A percentile compares a stretch with the other conserved stretches of the same genome.
Conservation (phyloP, 257 asterid species). For the Capsicum pubescens region DNA sequence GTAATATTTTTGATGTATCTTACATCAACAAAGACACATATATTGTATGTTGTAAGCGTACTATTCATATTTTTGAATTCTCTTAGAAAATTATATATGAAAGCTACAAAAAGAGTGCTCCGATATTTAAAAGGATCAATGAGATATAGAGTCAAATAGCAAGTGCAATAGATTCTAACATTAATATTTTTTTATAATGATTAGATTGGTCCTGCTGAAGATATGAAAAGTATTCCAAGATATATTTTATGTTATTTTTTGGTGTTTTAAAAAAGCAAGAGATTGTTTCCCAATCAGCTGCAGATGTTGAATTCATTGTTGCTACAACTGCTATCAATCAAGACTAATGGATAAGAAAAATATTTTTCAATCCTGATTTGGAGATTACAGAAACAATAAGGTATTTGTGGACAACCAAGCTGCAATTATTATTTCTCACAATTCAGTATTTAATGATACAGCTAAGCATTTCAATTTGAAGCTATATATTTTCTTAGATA, state of each 20-base stretch:
- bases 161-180: neutral
- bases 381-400: too few relatives aligned
- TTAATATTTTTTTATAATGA: neutral
- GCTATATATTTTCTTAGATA: neutral
- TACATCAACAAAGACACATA: neutral
- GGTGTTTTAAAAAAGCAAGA: slow-evolving; percentile 3
- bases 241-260: neutral
- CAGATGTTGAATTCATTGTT: neutral
- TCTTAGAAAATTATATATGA: neutral
- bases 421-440: too few relatives aligned
- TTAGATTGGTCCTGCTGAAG: neutral
- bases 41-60: neutral
- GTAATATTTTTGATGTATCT: slow-evolving; percentile 27
- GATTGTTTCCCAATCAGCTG: neutral
- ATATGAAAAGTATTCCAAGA: neutral
- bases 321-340: slow-evolving; percentile 8
- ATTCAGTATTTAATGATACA: too few relatives aligned
- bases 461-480: too few relatives aligned
- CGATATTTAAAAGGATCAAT: too few relatives aligned
- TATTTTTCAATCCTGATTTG: too few relatives aligned
- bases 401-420: too few relatives aligned
- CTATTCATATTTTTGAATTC: slow-evolving; percentile 10
- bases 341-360: neutral
- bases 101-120: too few relatives aligned
- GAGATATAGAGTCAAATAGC: too few relatives aligned